Base-by-base conservation (phyloP, 2,329 filamentous ascomycete species). In the Pseudogymnoascus sp. region DNA sequence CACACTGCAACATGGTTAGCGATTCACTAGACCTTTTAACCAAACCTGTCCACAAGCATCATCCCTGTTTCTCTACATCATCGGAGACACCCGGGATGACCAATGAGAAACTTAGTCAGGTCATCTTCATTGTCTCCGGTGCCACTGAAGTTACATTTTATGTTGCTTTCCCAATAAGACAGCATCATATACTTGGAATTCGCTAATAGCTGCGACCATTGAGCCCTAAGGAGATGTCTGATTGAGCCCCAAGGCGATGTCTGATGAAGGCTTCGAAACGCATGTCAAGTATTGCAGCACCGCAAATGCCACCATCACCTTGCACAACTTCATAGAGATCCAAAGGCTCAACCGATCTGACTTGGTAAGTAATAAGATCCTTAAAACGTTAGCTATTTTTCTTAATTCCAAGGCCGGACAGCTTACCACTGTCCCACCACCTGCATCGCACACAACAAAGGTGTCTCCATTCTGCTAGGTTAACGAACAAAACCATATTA, bases 401-500 rank as follows among this genome's bases (percentile, higher is more conserved):
- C 0, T 13, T 45, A 45, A 45, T 45, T 13, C 19, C 19, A 45
- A 45, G 10, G 41, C 6, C 41, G 8, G 41, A 45, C 41, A 45
- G 41, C 41, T 45, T 45, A 45, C 41, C 8, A 71, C 73, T 2
- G 72, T 74, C 14, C 72, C 73, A 37, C 73, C 73, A 19, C 71
- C 72, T 39, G 72, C 72, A 65, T 75, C 72, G 48, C 71, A 72
- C 34, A 75, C 69, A 5, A 74, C 68, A 37, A 75, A 70, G 19
- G 67, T 70, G 43, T 75, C 71, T 57, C 71, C 71, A 45, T 45
- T 45, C 41, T 45, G 10, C 41, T 45, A 21, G 41, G 8, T 43
- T 43, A 43, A 10, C 41, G 11, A 10, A 43, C 3, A 43, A 43
- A 43, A 21, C 8, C 16, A 8, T 43, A 10, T 21, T 43, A 43